Evolutionary conservation across 768 basidiomycete species (phyloP), one percentile per base, ranked within the genome.

Genomic region (Leccinum disarticulatum): DNA sequence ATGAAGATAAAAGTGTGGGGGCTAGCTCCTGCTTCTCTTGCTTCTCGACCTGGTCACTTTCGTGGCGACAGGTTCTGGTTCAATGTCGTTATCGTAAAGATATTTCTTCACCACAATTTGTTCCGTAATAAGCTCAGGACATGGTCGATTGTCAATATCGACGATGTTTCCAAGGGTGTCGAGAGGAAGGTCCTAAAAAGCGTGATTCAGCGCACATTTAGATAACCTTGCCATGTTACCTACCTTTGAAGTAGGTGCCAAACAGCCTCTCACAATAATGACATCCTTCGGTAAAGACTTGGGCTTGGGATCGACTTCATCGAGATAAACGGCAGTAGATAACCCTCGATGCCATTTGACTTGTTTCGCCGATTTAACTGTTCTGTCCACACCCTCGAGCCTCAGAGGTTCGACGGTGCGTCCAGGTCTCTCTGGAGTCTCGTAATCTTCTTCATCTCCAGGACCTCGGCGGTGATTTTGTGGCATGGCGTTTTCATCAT

Each of bases 381-480:
- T 65, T 41, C 69, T 71, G 51, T 68, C 74, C 19, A 69, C 76
- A 28, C 74, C 76, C 15, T 64, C 69, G 35, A 76, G 77, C 55
- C 74, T 71, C 19, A 75, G 70, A 15, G 77, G 70, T 70, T 83
- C 85, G 56, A 73, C 56, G 38, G 73, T 71, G 51, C 75, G 73
- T 28, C 75, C 74, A 36, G 76, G 73, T 64, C 76, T 76, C 49
- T 80, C 76, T 3, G 90, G 90, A 11, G 88, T 89, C 66, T 81
- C 80, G 64, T 91, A 91, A 60, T 91, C 90, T 65, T 87, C 91
- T 28, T 91, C 90, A 27, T 94, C 91, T 2, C 91, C 92, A 4
- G 91, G 83, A 2, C 86, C 91, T 66, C 85, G 77, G 55, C 70
- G 74, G 74, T 91, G 88, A 61, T 71, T 74, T 55, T 61, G 55